phyloP scores from a whole-genome alignment of 257 asterid species.

The Solanum megistacrolobum region DNA sequence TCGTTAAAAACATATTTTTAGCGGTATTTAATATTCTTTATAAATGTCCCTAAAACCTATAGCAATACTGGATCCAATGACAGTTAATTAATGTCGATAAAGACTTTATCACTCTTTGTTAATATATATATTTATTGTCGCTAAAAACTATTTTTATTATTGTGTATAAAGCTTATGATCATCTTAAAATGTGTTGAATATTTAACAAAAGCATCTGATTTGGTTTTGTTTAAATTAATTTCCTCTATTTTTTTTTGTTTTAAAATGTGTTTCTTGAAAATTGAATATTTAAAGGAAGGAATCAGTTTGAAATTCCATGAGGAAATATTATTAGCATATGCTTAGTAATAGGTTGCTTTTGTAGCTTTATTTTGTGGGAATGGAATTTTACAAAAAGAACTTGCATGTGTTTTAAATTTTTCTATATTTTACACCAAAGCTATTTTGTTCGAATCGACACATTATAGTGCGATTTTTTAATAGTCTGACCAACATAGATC shows the following conservation, averaged over 20 bases:
- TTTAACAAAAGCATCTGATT: neutral
- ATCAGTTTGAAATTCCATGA: neutral
- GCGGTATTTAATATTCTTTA: no score
- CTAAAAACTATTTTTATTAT: no score
- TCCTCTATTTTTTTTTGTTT: no score
- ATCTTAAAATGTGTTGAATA: neutral
- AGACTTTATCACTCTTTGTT: no score
- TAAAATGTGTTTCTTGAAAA: neutral
- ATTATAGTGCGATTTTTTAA: no score
- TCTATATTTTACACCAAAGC: neutral
- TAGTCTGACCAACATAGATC: neutral
- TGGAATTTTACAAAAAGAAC: neutral
- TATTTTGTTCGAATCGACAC: no score
- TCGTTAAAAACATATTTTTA: no score
- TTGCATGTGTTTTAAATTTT: neutral
- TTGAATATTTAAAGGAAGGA: neutral
- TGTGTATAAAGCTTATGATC: neutral
- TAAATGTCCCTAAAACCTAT: no score
- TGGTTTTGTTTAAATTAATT: neutral
- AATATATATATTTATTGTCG: no score
- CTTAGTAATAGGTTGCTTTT: neutral
- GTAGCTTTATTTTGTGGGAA: neutral
- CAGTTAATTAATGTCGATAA: no score
- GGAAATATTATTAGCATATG: neutral
- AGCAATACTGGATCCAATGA: no score